Conservation (phyloP, 2,329 filamentous ascomycete genomes). For the Fusarium sp. region DNA sequence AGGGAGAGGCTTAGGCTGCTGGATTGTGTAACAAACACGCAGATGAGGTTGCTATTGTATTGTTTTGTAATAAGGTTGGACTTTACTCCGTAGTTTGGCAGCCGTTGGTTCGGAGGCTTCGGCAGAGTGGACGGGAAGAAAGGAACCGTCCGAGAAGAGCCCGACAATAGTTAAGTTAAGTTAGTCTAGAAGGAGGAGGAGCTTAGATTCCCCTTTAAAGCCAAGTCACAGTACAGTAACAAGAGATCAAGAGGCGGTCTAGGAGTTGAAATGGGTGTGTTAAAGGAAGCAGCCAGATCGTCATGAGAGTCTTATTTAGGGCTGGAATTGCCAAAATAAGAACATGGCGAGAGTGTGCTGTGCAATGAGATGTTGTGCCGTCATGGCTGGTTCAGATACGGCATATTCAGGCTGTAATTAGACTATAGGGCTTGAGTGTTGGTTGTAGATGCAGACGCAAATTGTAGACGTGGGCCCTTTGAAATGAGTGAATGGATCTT, state of each 20-base stretch:
- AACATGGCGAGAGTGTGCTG: constrained; percentile 2
- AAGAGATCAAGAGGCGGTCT: not conserved
- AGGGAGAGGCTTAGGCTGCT: not conserved
- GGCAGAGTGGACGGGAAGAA: constrained; percentile 34
- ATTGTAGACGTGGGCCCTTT: not conserved
- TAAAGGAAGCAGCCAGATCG: constrained; percentile 18
- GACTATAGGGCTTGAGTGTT: not conserved
- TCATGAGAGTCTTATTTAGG: constrained; percentile 29
- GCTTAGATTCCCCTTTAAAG: constrained; percentile 1
- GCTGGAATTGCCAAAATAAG: constrained; percentile 23
- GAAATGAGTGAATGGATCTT: not conserved
- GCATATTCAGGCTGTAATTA: not conserved
- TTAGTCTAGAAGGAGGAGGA: not conserved
- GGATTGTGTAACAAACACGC: constrained; percentile 25
- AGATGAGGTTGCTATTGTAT: constrained; percentile 21
- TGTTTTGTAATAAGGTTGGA: constrained; percentile 18
- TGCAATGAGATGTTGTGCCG: constrained; percentile 5
- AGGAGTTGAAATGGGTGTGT: constrained; percentile 8
- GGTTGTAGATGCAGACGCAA: not conserved
- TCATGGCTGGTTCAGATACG: not conserved
- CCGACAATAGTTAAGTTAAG: constrained; percentile 23
- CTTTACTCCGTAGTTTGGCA: constrained; percentile 27
- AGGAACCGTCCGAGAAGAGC: constrained; percentile 33
- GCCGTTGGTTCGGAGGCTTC: constrained; percentile 34
- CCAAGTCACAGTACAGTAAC: not conserved